Percentiles rank a stretch among this genome's conserved stretches.
phyloP scores from a whole-genome alignment of 2,329 filamentous ascomycete genomes.

The Ascochyta viciae-villosae region DNA sequence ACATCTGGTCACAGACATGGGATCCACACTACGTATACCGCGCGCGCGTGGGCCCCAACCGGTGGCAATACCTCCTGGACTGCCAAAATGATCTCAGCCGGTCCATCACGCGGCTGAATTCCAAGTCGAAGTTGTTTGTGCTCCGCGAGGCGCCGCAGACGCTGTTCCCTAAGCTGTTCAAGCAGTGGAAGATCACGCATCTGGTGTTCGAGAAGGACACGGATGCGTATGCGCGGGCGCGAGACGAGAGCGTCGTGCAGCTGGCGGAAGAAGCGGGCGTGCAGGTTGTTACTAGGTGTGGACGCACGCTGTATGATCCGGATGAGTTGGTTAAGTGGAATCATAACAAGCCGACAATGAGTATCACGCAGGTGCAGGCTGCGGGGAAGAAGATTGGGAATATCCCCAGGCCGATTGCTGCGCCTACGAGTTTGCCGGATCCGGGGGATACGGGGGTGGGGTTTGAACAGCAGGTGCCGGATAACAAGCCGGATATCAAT shows the following conservation, averaged over 20 bases:
- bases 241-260: constrained; percentile 66
- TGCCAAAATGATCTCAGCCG: constrained; percentile 74
- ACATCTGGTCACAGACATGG: constrained; percentile 54
- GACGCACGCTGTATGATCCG: constrained; percentile 76
- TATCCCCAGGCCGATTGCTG: constrained; percentile 66
- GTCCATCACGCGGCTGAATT: constrained; percentile 72
- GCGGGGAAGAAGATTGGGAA: constrained; percentile 67
- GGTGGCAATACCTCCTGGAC: constrained; percentile 77
- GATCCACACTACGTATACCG: constrained; percentile 81
- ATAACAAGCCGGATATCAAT: constrained; percentile 66
- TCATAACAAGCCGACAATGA: constrained; percentile 76
- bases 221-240: constrained; percentile 71
- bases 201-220: constrained; percentile 82
- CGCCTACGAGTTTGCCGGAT: constrained; percentile 67
- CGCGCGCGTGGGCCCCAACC: constrained; percentile 72
- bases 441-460: constrained; percentile 68
- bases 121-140: constrained; percentile 73
- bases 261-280: constrained; percentile 72
- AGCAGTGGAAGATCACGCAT: constrained; percentile 76
- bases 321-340: constrained; percentile 72
- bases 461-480: constrained; percentile 64
- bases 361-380: constrained; percentile 68
- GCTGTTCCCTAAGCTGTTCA: constrained; percentile 74
- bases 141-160: constrained; percentile 76
- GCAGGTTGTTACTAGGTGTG: constrained; percentile 68